Evolutionary conservation across 805 yeast genomes (phyloP), one percentile per base, ranked within the genome.

Genomic region (Jamesozyma lodderae): DNA sequence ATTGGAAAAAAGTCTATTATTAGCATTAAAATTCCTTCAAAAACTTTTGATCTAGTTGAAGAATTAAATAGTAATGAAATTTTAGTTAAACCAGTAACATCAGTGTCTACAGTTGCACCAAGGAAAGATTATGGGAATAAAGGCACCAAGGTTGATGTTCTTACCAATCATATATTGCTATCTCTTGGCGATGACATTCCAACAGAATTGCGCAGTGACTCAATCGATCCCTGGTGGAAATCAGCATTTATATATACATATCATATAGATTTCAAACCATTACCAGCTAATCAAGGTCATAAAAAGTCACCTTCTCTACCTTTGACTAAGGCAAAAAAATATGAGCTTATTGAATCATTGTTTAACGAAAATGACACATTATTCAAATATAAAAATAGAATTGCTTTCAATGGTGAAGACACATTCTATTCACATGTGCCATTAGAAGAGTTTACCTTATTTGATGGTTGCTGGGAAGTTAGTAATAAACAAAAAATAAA

Each of bases 391-490:
- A 41, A 47, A 33, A 45, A 44, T 33, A 36, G 45, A 16, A 48
- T 50, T 26, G 45, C 51, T 5, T 50, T 50, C 36, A 48, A 49
- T 36, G 54, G 54, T 32, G 51, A 49, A 41, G 54, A 49, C 26
- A 41, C 48, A 18, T 26, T 49, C 18, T 49, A 46, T 35, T 49
- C 52, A 9, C 46, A 43, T 26, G 43, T 48, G 28, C 51, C 54
- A 23, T 31, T 48, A 13, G 52, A 49, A 36, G 52, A 49, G 33
- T 49, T 49, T 17, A 48, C 52, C 14, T 31, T 49, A 22, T 49
- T 49, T 30, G 47, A 48, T 26, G 52, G 52, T 24, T 46, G 54
- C 35, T 49, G 52, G 52, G 47, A 48, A 16, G 47, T 48, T 19
- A 40, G 48, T 25, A 44, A 43, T 35, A 46, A 46, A 35, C 46